These are phyloP conservation scores for Pleurostoma richardsiae DNA, from an alignment of 2,329 filamentous ascomycete genomes.

Conservation along the genomic window DNA sequence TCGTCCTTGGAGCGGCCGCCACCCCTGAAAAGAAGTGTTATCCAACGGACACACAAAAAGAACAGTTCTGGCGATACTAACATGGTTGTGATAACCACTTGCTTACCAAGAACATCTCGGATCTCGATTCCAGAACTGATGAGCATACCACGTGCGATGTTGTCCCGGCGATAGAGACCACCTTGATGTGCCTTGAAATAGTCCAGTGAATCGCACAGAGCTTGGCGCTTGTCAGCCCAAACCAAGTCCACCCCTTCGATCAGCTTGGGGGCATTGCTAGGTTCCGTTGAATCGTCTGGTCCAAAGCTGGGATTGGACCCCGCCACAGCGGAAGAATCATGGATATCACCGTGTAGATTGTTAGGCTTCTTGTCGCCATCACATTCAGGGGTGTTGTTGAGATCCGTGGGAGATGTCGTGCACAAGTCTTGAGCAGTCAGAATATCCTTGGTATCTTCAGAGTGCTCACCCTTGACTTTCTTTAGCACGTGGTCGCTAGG, in stretches of 20 bases:
- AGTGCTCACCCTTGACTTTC: no score
- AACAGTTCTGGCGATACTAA: constrained; percentile 26
- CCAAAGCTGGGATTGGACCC: no score
- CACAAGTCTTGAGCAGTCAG: no score
- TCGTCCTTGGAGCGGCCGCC: constrained; percentile 45
- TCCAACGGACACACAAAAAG: not conserved
- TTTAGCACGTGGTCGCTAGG: no score
- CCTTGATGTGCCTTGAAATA: constrained; percentile 60
- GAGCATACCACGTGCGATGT: constrained; percentile 51
- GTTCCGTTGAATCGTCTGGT: no score
- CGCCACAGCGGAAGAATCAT: no score
- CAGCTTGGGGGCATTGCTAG: no score
- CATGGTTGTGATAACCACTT: constrained; percentile 61
- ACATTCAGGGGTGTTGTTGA: no score
- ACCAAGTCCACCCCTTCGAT: constrained; percentile 22
- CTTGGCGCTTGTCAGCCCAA: constrained; percentile 53
- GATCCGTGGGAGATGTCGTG: no score
- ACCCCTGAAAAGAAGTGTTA: constrained; percentile 30
- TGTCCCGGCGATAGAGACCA: constrained; percentile 46
- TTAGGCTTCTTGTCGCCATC: no score
- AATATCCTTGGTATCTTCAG: no score
- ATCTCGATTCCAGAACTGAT: constrained; percentile 48
- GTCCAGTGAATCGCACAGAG: constrained; percentile 57
- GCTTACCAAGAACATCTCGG: constrained; percentile 53
- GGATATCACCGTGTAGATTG: no score